Percentiles rank a stretch among this genome's conserved stretches.
Conservation (phyloP, 176 grass and related monocot species). For the Triticum aestivum region DNA sequence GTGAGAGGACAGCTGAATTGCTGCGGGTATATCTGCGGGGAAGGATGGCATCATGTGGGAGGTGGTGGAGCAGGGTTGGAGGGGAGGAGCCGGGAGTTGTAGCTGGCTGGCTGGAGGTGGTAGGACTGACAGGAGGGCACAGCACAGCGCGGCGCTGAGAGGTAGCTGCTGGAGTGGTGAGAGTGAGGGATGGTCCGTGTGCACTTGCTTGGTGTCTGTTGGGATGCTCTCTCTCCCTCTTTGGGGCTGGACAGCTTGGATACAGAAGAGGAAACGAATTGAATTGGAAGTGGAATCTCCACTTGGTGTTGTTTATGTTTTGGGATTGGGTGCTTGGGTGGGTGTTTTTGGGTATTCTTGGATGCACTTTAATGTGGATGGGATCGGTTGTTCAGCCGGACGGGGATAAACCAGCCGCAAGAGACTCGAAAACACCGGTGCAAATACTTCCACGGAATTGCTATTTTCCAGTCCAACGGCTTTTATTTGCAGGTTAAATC, state of each 20-base stretch:
- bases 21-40: constrained; percentile 14
- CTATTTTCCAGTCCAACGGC: no score
- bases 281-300: constrained; percentile 25
- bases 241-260: constrained; percentile 45
- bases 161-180: neutral
- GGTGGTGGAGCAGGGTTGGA: constrained; percentile 13
- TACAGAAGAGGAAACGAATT: neutral
- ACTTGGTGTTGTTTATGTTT: neutral
- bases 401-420: neutral
- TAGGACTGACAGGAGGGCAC: constrained; percentile 36
- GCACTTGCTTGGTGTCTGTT: constrained; percentile 26
- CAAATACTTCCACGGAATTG: neutral
- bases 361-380: neutral
- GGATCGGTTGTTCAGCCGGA: neutral
- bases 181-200: neutral
- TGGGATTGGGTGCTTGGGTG: neutral
- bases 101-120: constrained; percentile 34
- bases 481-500: no score
- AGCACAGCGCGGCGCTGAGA: neutral
- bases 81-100: neutral
- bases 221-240: neutral
- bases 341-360: neutral
- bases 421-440: neutral
- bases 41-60: constrained; percentile 39
- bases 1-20: constrained; percentile 33